Evolutionary conservation across 352 stramenopile genomes (phyloP), one percentile per base, ranked within the genome.

Genomic region (Phytophthora pistaciae): DNA sequence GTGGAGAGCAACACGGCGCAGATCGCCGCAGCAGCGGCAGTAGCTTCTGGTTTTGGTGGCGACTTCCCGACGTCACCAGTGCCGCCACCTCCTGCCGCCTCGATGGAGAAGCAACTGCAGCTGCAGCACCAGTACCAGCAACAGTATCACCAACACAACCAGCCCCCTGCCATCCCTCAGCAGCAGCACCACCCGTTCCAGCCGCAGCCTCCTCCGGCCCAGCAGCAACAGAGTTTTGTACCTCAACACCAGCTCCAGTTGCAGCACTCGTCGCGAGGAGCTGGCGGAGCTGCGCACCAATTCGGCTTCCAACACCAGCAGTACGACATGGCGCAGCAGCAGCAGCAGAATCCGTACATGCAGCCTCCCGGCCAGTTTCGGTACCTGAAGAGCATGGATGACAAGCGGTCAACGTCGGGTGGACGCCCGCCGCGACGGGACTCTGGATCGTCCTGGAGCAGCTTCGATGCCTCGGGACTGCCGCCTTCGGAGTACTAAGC

Each of bases 1-100:
- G 82, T 95, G 20, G 87, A 96, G 64, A 93, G 84, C 70, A 96
- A 96, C 64, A 94, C 89, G 23, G 77, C 85, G 1, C 87, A 94
- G 29, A 78, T 94, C n/a, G 75, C 70, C 56, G 72, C 73, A 20
- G 74, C 74, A 29, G 74, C 70, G 0, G 75, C 70, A 59, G 72
- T 68, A 25, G 74, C 74, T 29, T 72, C 70, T 1, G 54, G 70
- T 29, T 75, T 68, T 61, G 56, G 65, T 36, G 52, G 65, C 38
- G 65, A 73, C 31, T 76, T 61, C 11, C 59, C 66, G 7, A 69
- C 62, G n/a, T 82, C 74, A 21, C 70, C 74, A 8, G 66, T 79
- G 16, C 74, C 70, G 14, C 70, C 62, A 9, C 70, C 74, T 48
- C 74, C 70, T 7, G 25, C 63, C 0, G 46, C 74, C 38, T 77